Evolutionary conservation across 805 yeast species (phyloP).

Genomic region (Metschnikowia colocasiae): DNA sequence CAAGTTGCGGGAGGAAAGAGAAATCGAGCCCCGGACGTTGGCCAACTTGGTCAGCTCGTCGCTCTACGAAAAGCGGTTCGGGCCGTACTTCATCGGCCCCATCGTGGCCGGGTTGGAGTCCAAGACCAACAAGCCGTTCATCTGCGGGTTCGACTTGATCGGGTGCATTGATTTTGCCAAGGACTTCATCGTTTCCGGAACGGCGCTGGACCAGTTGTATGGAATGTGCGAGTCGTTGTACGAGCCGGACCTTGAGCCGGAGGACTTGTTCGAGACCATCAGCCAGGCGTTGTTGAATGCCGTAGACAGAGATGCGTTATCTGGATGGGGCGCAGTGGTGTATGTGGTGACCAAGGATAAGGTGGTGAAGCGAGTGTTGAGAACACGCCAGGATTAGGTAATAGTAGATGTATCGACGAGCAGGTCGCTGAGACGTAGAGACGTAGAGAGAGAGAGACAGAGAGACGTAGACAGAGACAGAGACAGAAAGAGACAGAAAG

Average conservation of each 20-base stretch:
- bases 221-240: conserved; percentile 98
- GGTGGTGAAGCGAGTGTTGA: conserved; percentile 80
- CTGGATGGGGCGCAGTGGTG: conserved; percentile 98
- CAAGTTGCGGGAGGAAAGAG: conserved; percentile 85
- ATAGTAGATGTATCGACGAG: neutral
- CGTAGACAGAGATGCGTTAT: conserved; percentile 93
- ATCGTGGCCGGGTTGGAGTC: conserved; percentile 92
- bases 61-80: conserved; percentile 85
- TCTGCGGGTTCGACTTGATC: conserved; percentile 93
- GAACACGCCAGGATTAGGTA: conserved; percentile 87
- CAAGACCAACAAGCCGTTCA: conserved; percentile 76
- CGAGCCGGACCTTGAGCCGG: conserved; percentile 91
- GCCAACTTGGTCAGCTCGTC: conserved; percentile 90
- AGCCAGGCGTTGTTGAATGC: conserved; percentile 92
- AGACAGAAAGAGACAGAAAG: no score
- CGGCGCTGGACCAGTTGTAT: conserved; percentile 92
- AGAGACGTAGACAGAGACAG: no score
- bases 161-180: conserved; percentile 95
- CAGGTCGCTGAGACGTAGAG: no score
- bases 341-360: conserved; percentile 89
- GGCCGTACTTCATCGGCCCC: conserved; percentile 96
- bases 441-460: no score
- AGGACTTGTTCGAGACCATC: conserved; percentile 91
- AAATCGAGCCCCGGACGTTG: conserved; percentile 88
- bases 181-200: conserved; percentile 93